Conservation (phyloP, 75 land plant genomes). For the Sequoia sempervirens region DNA sequence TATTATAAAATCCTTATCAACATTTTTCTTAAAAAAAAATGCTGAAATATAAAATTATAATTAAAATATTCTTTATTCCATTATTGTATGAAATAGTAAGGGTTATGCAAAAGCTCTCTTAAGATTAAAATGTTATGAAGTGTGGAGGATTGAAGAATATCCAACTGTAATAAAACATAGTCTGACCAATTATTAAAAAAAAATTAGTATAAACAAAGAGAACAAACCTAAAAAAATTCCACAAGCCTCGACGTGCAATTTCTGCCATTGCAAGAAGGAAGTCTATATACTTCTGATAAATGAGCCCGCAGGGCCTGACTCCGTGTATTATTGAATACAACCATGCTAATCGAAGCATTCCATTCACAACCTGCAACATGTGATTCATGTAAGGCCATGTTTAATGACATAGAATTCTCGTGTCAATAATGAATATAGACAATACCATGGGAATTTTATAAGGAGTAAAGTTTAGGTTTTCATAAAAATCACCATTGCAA, state of each 20-base stretch:
- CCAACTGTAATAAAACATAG: no score
- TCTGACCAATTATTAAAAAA: neutral
- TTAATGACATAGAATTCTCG: neutral
- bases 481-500: conserved; percentile 34
- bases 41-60: no score
- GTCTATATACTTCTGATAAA: conserved; percentile 18
- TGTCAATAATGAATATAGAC: neutral
- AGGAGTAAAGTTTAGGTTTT: neutral
- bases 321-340: conserved; percentile 29
- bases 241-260: conserved; percentile 42
- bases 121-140: no score
- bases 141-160: no score
- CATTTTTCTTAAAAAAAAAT: no score
- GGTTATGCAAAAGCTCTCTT: no score
- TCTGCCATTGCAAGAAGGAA: conserved; percentile 22
- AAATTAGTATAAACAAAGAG: no score
- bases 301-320: conserved; percentile 8
- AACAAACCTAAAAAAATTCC: conserved; percentile 53
- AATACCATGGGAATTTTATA: neutral
- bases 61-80: no score
- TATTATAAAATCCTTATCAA: no score
- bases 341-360: conserved; percentile 54
- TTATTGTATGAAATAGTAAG: no score
- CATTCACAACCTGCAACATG: conserved; percentile 34
- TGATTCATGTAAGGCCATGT: neutral